Evolutionary conservation across 805 yeast species (phyloP).

Genomic region (Ogataea naganishii): DNA sequence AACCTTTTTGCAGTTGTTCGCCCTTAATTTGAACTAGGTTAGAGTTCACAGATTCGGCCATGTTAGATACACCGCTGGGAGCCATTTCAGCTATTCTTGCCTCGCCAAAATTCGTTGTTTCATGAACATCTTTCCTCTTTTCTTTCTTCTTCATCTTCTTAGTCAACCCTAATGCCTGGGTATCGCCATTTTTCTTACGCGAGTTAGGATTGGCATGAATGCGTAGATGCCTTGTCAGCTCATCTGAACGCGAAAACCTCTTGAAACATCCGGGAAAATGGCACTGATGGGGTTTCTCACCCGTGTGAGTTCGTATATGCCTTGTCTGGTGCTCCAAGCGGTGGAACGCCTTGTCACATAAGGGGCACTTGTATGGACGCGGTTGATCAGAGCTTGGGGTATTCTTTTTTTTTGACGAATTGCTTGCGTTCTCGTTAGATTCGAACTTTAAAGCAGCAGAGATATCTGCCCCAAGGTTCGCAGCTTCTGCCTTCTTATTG

Average conservation of each 20-base stretch:
- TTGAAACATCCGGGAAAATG: slow-evolving; percentile 63
- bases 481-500: too few relatives aligned
- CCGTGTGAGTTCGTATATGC: slow-evolving; percentile 74
- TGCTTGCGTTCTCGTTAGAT: too few relatives aligned
- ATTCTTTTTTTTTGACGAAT: too few relatives aligned
- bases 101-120: too few relatives aligned
- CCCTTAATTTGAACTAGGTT: too few relatives aligned
- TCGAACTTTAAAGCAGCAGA: too few relatives aligned
- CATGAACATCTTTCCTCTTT: too few relatives aligned
- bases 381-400: slow-evolving; percentile 18
- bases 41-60: too few relatives aligned
- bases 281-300: slow-evolving; percentile 76
- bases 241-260: slow-evolving; percentile 63
- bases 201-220: slow-evolving; percentile 68
- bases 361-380: slow-evolving; percentile 68
- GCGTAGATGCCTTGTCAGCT: slow-evolving; percentile 62
- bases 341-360: slow-evolving; percentile 68
- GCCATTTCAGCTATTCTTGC: slow-evolving; percentile 1
- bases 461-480: too few relatives aligned
- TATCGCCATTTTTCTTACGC: slow-evolving; percentile 52
- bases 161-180: too few relatives aligned
- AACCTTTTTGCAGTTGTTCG: too few relatives aligned
- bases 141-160: slow-evolving; percentile 21
- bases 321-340: slow-evolving; percentile 72
- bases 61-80: neutral